Percentiles rank a stretch among this genome's conserved stretches.
Evolutionary conservation across 1,139 yeast species (phyloP).

Genomic region (Debaryomycetaceae sp.): DNA sequence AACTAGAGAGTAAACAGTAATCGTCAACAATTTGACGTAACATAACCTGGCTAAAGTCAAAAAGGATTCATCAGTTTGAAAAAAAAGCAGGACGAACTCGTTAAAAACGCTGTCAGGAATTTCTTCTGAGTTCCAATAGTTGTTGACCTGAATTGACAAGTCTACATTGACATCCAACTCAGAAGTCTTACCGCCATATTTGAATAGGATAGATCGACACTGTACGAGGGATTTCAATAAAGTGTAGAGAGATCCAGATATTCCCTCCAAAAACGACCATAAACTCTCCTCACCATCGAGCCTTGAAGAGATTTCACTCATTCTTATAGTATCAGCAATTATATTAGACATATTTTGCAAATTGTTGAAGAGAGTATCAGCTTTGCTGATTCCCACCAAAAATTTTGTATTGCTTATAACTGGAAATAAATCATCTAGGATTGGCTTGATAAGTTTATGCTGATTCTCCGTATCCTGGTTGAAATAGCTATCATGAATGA

Average conservation of each 20-base stretch:
- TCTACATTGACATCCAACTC: conserved; percentile 13
- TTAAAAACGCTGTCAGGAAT: conserved; percentile 31
- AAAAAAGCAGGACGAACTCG: conserved; percentile 36
- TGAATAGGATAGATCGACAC: conserved; percentile 22
- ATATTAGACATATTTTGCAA: conserved; percentile 24
- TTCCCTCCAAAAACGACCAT: conserved; percentile 29
- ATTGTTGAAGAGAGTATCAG: conserved; percentile 17
- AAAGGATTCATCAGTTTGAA: conserved; percentile 46
- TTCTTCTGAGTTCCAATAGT: conserved; percentile 25
- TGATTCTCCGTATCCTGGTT: neutral
- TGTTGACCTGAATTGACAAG: conserved; percentile 15
- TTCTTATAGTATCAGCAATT: conserved; percentile 55
- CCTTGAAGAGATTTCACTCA: conserved; percentile 55
- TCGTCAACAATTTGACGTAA: conserved; percentile 24
- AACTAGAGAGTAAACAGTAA: conserved; percentile 19
- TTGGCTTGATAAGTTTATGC: conserved; percentile 4
- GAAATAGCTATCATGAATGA: conserved; percentile 12
- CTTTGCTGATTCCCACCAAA: conserved; percentile 12
- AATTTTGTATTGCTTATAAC: conserved; percentile 12
- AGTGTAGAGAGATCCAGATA: conserved; percentile 31
- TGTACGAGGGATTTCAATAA: conserved; percentile 38
- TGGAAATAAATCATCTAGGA: conserved; percentile 8
- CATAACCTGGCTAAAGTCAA: conserved; percentile 29
- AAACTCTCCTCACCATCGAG: conserved; percentile 34
- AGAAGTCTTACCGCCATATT: conserved; percentile 13